Conservation (phyloP, 2,329 filamentous ascomycete genomes). For the Diaporthe velutina region DNA sequence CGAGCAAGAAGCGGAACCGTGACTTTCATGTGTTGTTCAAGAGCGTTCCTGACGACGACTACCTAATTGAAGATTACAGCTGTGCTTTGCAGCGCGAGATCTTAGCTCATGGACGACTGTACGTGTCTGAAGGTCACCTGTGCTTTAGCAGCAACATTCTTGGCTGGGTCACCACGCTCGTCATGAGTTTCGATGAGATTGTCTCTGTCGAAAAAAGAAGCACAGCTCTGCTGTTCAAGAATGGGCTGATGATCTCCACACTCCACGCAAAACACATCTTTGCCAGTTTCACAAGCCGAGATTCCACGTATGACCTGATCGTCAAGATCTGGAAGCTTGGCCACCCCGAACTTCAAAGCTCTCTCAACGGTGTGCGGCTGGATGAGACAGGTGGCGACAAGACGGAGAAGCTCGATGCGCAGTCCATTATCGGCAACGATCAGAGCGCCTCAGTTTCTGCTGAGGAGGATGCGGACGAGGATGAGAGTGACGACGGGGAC, state of each 20-base stretch:
- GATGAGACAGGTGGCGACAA: constrained; percentile 89
- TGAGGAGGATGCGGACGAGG: constrained; percentile 65
- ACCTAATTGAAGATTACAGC: constrained; percentile 98
- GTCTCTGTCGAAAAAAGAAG: constrained; percentile 97
- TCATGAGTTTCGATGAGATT: constrained; percentile 98
- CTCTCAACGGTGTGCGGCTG: constrained; percentile 87
- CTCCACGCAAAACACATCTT: constrained; percentile 96
- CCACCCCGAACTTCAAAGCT: constrained; percentile 91
- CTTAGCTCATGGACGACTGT: constrained; percentile 90
- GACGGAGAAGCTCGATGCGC: constrained; percentile 82
- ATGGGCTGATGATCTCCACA: constrained; percentile 96
- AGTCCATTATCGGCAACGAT: constrained; percentile 57
- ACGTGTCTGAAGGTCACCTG: constrained; percentile 96
- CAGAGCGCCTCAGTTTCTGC: constrained; percentile 67
- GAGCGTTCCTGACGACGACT: constrained; percentile 97
- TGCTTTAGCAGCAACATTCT: constrained; percentile 99
- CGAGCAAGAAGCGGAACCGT: constrained; percentile 94
- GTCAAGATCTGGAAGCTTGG: constrained; percentile 99
- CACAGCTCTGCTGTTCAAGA: constrained; percentile 95
- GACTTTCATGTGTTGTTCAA: constrained; percentile 96
- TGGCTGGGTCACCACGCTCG: constrained; percentile 96
- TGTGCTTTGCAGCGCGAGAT: constrained; percentile 97
- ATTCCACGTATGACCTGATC: constrained; percentile 96
- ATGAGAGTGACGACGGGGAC: constrained; percentile 82
- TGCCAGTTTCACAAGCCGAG: constrained; percentile 92